Evolutionary conservation across 2,329 filamentous ascomycete genomes (phyloP), one percentile per base, ranked within the genome.

Genomic region (Scedosporium apiospermum): DNA sequence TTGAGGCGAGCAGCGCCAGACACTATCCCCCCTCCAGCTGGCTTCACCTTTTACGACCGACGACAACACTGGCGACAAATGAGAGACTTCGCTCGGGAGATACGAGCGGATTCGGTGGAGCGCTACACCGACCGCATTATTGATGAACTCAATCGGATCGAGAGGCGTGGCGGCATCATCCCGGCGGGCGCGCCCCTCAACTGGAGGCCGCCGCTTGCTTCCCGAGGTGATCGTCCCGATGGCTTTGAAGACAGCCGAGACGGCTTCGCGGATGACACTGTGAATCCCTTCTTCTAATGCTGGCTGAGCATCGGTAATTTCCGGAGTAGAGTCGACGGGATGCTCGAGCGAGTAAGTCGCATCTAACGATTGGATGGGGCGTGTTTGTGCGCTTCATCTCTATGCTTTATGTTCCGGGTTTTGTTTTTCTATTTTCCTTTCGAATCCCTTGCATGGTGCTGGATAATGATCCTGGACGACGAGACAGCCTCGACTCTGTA

Each of bases 1-100:
- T 30, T 62, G 65, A 12, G 63, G 62, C 64, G 63, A 57, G 53
- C 63, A 57, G 53, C 63, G 62, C 57, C 64, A 66, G 62, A 55
- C 23, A 23, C 51, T 16, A 23, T 18, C 6, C 1, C 23, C 23
- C 23, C 51, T 55, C 18, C 9, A 10, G 51, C 18, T 27, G 51
- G 51, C 18, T 27, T 23, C 51, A 55, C 51, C 6, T 55, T 55
- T 27, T 55, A 23, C 16, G 51, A 55, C 18, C 51, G 51, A 26
- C 49, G 49, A 23, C 51, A 23, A 16, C 51, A 55, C 21, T 55
- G 51, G 51, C 51, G 51, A 27, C 51, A 30, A 10, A 55, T 55
- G 51, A 18, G 51, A 27, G 51, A 55, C 23, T 27, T 27, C 1
- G 51, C 51, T 23, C 51, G 51, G 23, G 51, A 55, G 23, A 55